Base-by-base conservation (phyloP, 1,284 basidiomycete genomes). In the Microbotryum saponariae region DNA sequence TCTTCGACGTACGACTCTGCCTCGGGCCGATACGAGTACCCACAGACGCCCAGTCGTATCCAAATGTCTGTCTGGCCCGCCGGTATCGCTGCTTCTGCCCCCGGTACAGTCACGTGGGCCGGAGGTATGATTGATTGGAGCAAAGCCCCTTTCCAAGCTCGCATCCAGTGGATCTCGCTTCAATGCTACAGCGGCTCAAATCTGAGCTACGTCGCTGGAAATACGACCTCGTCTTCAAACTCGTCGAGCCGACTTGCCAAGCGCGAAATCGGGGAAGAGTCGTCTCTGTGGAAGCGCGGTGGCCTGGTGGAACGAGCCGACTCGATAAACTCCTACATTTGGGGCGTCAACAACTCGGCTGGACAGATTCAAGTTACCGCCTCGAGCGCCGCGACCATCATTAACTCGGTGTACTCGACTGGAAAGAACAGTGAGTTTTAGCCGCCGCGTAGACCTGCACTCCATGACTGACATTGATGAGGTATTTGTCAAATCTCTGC, bases 31-130 rank as follows among this genome's bases (percentile, higher is more conserved):
- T 51, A 47, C 42, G 46, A 59, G 25, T 69, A 57, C 37, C 67
- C 67, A 12, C 67, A 69, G 37, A 69, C 67, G 21, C 67, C 67
- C 1, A 54, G 51, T 21, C 53, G 64, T 0, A 56, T 69, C 14
- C 67, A 69, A 51, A 60, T 69, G 47, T 67, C 65, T 6, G 63
- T 69, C 6, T 69, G 67, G 67, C 65, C 67, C 12, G 67, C 67
- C 1, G 67, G 67, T 0, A 57, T 67, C 33, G 8, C 7, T 9
- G 55, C 55, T 6, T 46, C 60, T 6, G 0, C 27, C 3, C 20
- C 55, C 12, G 65, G 65, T 12, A 69, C 67, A 4, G 52, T 69
- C 57, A 53, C 57, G 10, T 69, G 67, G 67, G 50, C 67, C 0
- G 67, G 67, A 27, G 67, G 67, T 8, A 49, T 69, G 59, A 69